These are phyloP conservation scores for Solanum sparsipilum DNA, from an alignment of 257 asterid genomes.

Conservation along the genomic window DNA sequence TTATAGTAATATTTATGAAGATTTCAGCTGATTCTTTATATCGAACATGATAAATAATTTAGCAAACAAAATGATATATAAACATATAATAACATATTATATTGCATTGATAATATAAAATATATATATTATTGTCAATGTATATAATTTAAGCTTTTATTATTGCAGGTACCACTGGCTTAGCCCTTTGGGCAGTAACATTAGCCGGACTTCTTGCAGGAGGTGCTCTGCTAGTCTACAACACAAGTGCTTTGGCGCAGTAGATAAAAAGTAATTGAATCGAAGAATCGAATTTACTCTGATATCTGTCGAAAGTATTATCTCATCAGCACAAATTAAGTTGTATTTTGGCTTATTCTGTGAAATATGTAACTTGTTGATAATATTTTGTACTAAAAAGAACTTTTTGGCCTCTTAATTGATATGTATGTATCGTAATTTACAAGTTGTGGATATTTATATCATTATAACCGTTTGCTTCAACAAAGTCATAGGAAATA, in stretches of 20 bases:
- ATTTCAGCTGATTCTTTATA: neutral
- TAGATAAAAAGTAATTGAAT: slow-evolving; percentile 4
- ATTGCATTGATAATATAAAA: neutral
- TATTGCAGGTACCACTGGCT: slow-evolving; percentile 53
- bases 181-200: slow-evolving; percentile 88
- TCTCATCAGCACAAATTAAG: neutral
- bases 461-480: neutral
- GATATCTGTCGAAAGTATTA: neutral
- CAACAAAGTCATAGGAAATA: neutral
- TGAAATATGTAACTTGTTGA: neutral
- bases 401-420: neutral
- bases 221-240: slow-evolving; percentile 93
- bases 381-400: neutral
- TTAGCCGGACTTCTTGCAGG: slow-evolving; percentile 65
- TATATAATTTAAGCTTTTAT: no score
- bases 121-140: neutral
- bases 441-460: neutral
- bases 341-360: neutral
- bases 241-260: slow-evolving; percentile 88
- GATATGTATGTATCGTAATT: neutral
- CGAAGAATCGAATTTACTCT: no score
- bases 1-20: neutral
- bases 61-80: no score
- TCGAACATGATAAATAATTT: neutral
- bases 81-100: neutral